phyloP scores from a whole-genome alignment of 129 eudicot species.

The Oenanthe sinensis region DNA sequence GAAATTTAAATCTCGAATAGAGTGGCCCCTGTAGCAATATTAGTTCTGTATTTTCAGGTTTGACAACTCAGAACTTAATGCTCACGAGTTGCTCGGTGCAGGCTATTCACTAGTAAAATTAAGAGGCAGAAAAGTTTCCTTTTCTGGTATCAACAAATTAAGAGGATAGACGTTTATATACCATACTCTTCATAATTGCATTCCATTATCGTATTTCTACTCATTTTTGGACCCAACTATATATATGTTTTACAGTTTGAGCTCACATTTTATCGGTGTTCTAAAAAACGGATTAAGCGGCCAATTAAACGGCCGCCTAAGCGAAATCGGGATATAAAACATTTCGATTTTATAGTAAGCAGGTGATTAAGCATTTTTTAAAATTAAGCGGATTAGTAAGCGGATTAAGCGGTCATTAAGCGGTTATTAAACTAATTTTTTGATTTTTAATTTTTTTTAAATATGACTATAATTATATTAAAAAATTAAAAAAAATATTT shows the following conservation, averaged over 20 bases:
- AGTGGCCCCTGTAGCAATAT: not conserved
- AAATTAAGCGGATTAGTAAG: no score
- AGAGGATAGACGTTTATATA: not conserved
- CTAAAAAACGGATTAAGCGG: no score
- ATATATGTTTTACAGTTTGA: not conserved
- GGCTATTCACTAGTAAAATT: constrained; percentile 2
- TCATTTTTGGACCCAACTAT: not conserved
- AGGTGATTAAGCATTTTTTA: no score
- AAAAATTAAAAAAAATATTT: no score
- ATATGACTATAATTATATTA: no score
- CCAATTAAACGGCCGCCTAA: no score
- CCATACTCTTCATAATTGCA: not conserved
- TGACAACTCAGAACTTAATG: constrained; percentile 13
- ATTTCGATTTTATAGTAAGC: no score
- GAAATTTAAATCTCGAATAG: not conserved
- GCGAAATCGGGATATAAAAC: no score
- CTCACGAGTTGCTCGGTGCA: not conserved
- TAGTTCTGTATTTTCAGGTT: constrained; percentile 8
- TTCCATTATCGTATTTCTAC: not conserved
- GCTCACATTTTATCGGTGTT: not conserved
- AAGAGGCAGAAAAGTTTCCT: not conserved
- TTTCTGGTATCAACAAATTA: constrained; percentile 3
- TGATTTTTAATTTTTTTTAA: no score
- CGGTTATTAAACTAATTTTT: no score
- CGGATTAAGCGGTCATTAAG: no score